Evolutionary conservation across 2,329 filamentous ascomycete genomes (phyloP).

Genomic region (Trichoderma simmonsii): DNA sequence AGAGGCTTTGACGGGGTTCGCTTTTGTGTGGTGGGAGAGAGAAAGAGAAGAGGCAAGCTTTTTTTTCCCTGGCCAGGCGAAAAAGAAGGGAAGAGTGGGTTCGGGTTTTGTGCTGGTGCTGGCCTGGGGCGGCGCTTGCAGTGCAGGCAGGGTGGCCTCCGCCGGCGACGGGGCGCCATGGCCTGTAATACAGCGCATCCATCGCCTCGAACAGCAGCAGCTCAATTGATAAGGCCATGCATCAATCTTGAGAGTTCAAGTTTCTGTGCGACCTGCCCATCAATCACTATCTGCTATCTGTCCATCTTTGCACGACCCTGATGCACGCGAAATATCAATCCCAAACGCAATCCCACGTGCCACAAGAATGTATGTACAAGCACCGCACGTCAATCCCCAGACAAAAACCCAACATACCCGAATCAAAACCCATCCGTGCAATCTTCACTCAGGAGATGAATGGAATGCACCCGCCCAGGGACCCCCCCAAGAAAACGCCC

Average conservation of each 20-base stretch:
- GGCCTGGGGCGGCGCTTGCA: conserved; percentile 3
- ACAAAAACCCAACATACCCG: not conserved
- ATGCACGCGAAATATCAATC: not conserved
- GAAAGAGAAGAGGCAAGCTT: conserved; percentile 19
- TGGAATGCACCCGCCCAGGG: conserved; percentile 1
- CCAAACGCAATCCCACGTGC: not conserved
- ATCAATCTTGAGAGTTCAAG: too few species aligned
- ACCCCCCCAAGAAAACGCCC: not conserved
- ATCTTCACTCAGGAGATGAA: not conserved
- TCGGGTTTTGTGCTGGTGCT: conserved; percentile 19
- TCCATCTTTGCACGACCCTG: not conserved
- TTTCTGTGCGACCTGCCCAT: not conserved
- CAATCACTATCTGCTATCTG: not conserved
- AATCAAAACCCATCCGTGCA: not conserved
- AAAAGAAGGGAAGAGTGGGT: conserved; percentile 18
- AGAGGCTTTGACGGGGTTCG: conserved; percentile 1
- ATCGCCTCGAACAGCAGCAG: not conserved
- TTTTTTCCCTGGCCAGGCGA: conserved; percentile 14
- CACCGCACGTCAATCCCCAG: not conserved
- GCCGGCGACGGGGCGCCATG: too few species aligned
- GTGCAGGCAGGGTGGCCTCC: not conserved
- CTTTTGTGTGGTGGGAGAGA: conserved; percentile 3
- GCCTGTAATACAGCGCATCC: not conserved
- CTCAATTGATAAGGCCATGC: not conserved
- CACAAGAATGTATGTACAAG: not conserved